These are phyloP conservation scores for Venturia effusa DNA, from an alignment of 2,329 filamentous ascomycete species.

Conservation along the genomic window DNA sequence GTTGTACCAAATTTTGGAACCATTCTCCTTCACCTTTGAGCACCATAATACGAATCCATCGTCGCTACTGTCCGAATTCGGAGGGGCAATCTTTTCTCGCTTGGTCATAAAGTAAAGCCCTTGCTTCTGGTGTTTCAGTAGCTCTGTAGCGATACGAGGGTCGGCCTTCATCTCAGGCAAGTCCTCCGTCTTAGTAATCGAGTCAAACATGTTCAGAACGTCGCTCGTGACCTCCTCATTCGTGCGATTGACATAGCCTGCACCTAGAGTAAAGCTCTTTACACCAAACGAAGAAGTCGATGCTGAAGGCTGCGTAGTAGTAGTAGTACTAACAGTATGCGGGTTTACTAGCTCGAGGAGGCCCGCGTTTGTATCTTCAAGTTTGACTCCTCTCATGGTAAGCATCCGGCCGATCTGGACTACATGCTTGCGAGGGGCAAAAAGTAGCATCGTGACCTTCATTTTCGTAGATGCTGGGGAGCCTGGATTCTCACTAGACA, in stretches of 20 bases:
- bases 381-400: neutral
- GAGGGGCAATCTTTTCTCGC: constrained; percentile 54
- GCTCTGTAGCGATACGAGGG: constrained; percentile 48
- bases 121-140: constrained; percentile 83
- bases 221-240: constrained; percentile 80
- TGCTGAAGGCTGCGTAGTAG: neutral
- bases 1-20: constrained; percentile 60
- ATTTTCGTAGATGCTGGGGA: constrained; percentile 50
- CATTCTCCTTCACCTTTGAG: constrained; percentile 42
- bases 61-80: constrained; percentile 47
- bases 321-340: neutral
- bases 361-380: neutral
- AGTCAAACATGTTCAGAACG: constrained; percentile 79
- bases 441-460: constrained; percentile 1
- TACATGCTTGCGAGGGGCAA: constrained; percentile 2
- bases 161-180: constrained; percentile 63
- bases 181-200: constrained; percentile 63
- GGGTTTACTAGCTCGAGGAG: neutral
- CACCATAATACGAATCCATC: constrained; percentile 71
- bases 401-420: neutral
- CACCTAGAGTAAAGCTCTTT: neutral
- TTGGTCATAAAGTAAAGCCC: constrained; percentile 76
- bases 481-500: constrained; percentile 53
- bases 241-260: constrained; percentile 39
- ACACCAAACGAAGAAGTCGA: neutral